Percentiles rank a stretch among this genome's conserved stretches.
Conservation (phyloP, 306 rosid genomes). For the Ceratonia siliqua region DNA sequence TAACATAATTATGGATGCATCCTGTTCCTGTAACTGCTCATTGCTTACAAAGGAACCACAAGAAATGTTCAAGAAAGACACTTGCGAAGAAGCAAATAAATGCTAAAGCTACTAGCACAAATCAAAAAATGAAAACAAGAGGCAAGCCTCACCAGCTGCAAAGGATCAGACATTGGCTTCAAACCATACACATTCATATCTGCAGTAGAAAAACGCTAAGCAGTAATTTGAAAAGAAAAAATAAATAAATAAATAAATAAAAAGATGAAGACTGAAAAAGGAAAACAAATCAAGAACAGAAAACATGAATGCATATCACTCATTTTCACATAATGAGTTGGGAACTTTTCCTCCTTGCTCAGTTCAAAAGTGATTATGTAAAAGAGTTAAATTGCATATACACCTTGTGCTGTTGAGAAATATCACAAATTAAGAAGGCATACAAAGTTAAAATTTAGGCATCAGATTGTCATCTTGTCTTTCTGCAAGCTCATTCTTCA, state of each 20-base stretch:
- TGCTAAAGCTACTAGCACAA: slow-evolving; percentile 11
- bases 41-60: not conserved
- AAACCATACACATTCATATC: slow-evolving; percentile 54
- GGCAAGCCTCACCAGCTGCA: slow-evolving; percentile 75
- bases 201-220: slow-evolving; percentile 33
- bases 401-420: not conserved
- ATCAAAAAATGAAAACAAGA: not conserved
- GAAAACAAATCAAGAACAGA: not conserved
- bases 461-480: no score
- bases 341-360: not conserved
- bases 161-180: slow-evolving; percentile 65
- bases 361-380: not conserved
- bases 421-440: not conserved
- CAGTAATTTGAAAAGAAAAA: slow-evolving; percentile 1
- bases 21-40: not conserved
- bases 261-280: not conserved
- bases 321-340: not conserved
- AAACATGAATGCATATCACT: not conserved
- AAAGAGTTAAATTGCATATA: not conserved
- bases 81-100: slow-evolving; percentile 24
- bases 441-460: no score
- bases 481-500: no score
- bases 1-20: not conserved
- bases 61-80: not conserved
- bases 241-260: no score